phyloP scores from a whole-genome alignment of 2,329 filamentous ascomycete genomes.

The Fusarium mangiferae region DNA sequence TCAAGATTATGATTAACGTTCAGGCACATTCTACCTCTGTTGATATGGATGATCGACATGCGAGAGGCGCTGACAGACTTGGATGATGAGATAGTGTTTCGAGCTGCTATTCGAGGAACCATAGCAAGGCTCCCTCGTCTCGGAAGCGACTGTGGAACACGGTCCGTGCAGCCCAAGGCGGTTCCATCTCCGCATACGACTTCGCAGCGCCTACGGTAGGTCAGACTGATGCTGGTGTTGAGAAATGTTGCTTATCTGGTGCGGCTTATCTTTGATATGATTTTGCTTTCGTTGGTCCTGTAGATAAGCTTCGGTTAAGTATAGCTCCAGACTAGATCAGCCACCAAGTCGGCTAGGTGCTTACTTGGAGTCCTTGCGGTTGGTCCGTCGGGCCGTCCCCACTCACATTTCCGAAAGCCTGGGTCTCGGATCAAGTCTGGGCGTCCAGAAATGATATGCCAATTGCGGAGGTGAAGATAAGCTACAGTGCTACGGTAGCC shows the following conservation, averaged over 20 bases:
- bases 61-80: accelerated
- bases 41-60: neutral
- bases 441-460: neutral
- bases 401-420: neutral
- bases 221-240: neutral
- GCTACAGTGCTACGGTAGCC: neutral
- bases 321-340: neutral
- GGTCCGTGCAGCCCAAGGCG: neutral
- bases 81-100: neutral
- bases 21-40: accelerated
- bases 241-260: neutral
- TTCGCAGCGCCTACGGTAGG: neutral
- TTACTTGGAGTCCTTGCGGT: neutral
- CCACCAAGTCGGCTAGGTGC: neutral
- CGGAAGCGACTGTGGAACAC: neutral
- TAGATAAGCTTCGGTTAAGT: neutral
- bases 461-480: neutral
- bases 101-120: neutral
- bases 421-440: neutral
- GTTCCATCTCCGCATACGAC: neutral
- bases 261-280: neutral
- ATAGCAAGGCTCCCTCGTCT: accelerated
- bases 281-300: too few relatives aligned
- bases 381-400: neutral
- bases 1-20: accelerated